These are phyloP conservation scores for Daldinia childiae DNA, from an alignment of 495 filamentous ascomycete genomes.

Conservation along the genomic window DNA sequence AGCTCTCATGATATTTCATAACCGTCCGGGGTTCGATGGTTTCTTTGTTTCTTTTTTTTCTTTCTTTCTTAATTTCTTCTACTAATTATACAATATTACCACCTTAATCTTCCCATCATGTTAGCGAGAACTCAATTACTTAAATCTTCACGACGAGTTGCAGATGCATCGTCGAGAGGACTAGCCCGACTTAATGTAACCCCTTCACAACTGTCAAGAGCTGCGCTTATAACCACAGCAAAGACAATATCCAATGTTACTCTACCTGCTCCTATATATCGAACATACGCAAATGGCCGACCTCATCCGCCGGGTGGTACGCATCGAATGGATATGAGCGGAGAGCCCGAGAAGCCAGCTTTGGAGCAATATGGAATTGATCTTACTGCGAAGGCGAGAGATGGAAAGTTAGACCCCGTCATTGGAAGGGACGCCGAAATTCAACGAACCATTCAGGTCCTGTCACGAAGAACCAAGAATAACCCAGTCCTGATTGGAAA, in stretches of 20 bases:
- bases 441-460: conserved; percentile 90
- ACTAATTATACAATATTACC: not conserved
- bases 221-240: conserved; percentile 33
- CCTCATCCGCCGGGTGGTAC: conserved; percentile 91
- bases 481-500: conserved; percentile 94
- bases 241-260: conserved; percentile 27
- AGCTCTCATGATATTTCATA: conserved; percentile 40
- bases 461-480: conserved; percentile 94
- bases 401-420: conserved; percentile 93
- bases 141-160: conserved; percentile 49
- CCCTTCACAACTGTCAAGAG: conserved; percentile 40
- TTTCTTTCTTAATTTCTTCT: conserved; percentile 5
- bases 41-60: conserved; percentile 19
- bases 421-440: conserved; percentile 94
- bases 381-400: conserved; percentile 83
- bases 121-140: conserved; percentile 51
- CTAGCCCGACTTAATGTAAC: conserved; percentile 34
- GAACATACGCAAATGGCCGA: conserved; percentile 78
- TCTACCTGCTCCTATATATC: conserved; percentile 46
- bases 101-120: conserved; percentile 42
- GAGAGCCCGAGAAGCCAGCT: conserved; percentile 81
- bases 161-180: conserved; percentile 47
- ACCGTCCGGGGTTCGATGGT: conserved; percentile 5
- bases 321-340: conserved; percentile 89
- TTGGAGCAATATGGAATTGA: conserved; percentile 92